Evolutionary conservation across 805 yeast genomes (phyloP), one percentile per base, ranked within the genome.

Genomic region (Candida nitratophila): DNA sequence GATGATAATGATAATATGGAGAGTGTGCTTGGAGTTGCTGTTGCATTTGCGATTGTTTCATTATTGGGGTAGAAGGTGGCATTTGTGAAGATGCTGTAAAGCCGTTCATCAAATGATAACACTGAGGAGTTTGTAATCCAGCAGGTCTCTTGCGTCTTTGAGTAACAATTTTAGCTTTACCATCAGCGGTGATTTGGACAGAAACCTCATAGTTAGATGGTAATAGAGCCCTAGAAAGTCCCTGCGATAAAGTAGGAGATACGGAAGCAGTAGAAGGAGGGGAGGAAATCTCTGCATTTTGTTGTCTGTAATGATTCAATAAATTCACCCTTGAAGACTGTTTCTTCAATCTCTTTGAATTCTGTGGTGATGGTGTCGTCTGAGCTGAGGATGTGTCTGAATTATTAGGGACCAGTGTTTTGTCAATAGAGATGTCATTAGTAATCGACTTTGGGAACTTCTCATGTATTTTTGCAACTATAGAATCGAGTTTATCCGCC

Each of bases 101-200:
- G 27, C 27, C 27, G 10, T 24, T 24, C 10, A 24, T 24, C 6
- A 19, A 12, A 19, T 37, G 40, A 37, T 26, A 37, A 22, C 4
- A 3, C n/a, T 55, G 42, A 40, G 52, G 40, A 37, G 45, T 47
- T 57, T 55, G 37, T 19, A 26, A 26, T 37, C n/a, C 32, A 10
- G 16, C 9, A 26, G 22, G 22, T 26, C 15, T 11, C 17, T 9
- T 37, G 49, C 50, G 58, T 41, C 21, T 29, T 29, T 39, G 16
- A 19, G 50, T 60, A 34, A 44, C 64, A 48, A 48, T 54, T 44
- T 53, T 50, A 41, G 62, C 70, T 39, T 53, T 56, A 32, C 62
- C 62, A 22, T 55, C 56, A 10, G 56, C 44, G 41, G 49, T 48
- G 2, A 57, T 48, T 27, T 54, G 50, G 6, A 57, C 52, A 0